phyloP scores from a whole-genome alignment of 306 rosid species.

The Mimosa bimucronata region DNA sequence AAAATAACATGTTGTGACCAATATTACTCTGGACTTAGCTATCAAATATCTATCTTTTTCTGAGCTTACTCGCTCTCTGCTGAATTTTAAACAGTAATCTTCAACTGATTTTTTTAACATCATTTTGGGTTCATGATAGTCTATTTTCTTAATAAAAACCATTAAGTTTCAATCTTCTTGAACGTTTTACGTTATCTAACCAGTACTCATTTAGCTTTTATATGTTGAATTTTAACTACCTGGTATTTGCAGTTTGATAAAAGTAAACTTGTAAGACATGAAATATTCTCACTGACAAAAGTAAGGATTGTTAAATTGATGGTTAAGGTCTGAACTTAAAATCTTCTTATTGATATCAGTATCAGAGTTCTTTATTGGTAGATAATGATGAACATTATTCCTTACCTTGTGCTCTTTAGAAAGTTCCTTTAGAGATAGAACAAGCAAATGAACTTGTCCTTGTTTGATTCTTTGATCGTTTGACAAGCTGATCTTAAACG shows the following conservation, averaged over 20 bases:
- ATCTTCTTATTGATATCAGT: not conserved
- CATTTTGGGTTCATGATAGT: not conserved
- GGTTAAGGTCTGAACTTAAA: not conserved
- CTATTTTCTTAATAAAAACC: not conserved
- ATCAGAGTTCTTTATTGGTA: not conserved
- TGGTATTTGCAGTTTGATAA: constrained; percentile 2
- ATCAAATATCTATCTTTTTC: not conserved
- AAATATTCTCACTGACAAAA: not conserved
- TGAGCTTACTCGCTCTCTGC: constrained; percentile 20
- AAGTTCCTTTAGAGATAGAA: constrained; percentile 7
- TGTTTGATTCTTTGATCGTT: constrained; percentile 1
- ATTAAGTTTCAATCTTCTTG: not conserved
- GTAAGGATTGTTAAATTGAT: not conserved
- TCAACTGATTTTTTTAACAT: not conserved
- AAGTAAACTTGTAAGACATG: not conserved
- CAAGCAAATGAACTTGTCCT: not conserved
- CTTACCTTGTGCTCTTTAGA: not conserved
- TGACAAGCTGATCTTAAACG: constrained; percentile 26
- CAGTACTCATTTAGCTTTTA: not conserved
- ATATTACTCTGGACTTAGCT: not conserved
- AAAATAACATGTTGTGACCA: constrained; percentile 2
- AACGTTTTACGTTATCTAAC: not conserved
- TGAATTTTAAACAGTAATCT: constrained; percentile 8
- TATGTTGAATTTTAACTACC: not conserved
- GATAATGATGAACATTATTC: not conserved